These are phyloP conservation scores for Phialophora tarda DNA, from an alignment of 2,329 filamentous ascomycete species.

Conservation along the genomic window DNA sequence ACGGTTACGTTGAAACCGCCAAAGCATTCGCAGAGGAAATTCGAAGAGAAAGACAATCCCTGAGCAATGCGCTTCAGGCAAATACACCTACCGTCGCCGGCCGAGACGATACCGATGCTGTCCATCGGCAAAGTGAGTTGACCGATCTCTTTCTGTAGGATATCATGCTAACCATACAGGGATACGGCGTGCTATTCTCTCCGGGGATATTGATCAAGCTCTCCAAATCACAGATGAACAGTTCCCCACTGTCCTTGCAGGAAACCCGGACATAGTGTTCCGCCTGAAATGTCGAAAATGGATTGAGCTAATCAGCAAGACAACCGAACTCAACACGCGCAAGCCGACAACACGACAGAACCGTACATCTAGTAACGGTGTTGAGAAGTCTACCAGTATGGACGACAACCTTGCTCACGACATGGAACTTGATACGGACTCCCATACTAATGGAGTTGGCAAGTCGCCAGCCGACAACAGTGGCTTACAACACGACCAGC, in stretches of 20 bases:
- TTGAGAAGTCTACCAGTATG: conserved; percentile 44
- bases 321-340: conserved; percentile 66
- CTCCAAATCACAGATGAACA: conserved; percentile 78
- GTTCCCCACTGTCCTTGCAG: conserved; percentile 79
- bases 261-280: conserved; percentile 86
- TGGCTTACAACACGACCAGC: conserved; percentile 49
- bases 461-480: conserved; percentile 43
- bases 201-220: conserved; percentile 89
- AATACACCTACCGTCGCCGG: conserved; percentile 62
- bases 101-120: conserved; percentile 79
- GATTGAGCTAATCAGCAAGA: conserved; percentile 86
- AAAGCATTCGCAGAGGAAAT: conserved; percentile 86
- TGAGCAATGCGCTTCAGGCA: conserved; percentile 64
- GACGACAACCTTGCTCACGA: conserved; percentile 56
- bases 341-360: conserved; percentile 48
- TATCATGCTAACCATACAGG: conserved; percentile 55
- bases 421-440: conserved; percentile 60
- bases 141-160: conserved; percentile 4
- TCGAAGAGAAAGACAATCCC: conserved; percentile 70
- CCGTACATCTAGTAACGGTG: conserved; percentile 45
- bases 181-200: conserved; percentile 83
- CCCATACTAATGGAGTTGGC: conserved; percentile 42
- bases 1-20: conserved; percentile 93
- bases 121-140: conserved; percentile 78
- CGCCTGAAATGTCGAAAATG: conserved; percentile 88